These are phyloP conservation scores for Penicillium soppii DNA, from an alignment of 495 filamentous ascomycete genomes.

Conservation along the genomic window DNA sequence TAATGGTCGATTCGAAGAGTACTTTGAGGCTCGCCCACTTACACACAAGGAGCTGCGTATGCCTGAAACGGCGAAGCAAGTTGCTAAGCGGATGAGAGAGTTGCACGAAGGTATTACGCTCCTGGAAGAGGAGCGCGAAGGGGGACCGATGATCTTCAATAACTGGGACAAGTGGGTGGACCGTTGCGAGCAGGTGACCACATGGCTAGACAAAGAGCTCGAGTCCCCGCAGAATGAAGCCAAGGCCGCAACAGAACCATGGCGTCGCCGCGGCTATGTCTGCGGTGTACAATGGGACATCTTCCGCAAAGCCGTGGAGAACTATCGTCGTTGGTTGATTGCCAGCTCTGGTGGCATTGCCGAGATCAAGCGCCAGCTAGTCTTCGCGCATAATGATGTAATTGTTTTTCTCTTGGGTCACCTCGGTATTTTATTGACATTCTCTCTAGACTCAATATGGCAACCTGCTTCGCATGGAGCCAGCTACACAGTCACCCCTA, in stretches of 20 bases:
- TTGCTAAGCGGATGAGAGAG: constrained; percentile 98
- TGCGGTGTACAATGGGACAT: constrained; percentile 82
- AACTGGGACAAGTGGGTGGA: constrained; percentile 97
- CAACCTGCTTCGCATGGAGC: constrained; percentile 89
- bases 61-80: constrained; percentile 82
- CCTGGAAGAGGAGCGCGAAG: constrained; percentile 69
- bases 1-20: constrained; percentile 97
- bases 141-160: constrained; percentile 78
- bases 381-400: constrained; percentile 98
- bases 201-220: constrained; percentile 72
- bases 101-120: constrained; percentile 92
- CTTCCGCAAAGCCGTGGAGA: constrained; percentile 74
- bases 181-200: constrained; percentile 73
- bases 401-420: constrained; percentile 27
- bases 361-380: constrained; percentile 68
- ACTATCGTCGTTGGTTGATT: constrained; percentile 72
- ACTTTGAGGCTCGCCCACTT: constrained; percentile 76
- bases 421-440: constrained; percentile 12
- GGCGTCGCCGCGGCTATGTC: constrained; percentile 70
- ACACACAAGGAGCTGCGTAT: constrained; percentile 74
- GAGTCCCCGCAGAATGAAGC: constrained; percentile 39
- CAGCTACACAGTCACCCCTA: constrained; percentile 80
- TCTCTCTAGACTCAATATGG: constrained; percentile 85
- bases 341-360: constrained; percentile 65
- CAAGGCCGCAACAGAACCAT: constrained; percentile 43